Base-by-base conservation (phyloP, 495 filamentous ascomycete species). In the Parachaetomium inaequale region DNA sequence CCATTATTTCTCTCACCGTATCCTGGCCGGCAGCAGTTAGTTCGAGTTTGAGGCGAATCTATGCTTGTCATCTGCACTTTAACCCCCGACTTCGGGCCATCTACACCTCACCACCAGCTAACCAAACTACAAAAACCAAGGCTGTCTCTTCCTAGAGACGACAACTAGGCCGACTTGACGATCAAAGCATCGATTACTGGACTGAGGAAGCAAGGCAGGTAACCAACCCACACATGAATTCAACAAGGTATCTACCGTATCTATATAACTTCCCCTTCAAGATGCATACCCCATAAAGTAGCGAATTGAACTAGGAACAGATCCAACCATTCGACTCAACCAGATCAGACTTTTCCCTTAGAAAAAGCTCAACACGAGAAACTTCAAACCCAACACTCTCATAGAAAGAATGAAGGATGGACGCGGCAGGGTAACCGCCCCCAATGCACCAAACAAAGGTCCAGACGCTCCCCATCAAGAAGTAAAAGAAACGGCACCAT, bases 171-270 rank as follows among this genome's bases (percentile, higher is more conserved):
- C 34, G 10, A 40, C 12, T 40, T 15, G 12, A 36, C 34, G 14
- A 10, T 10, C 14, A 40, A 17, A 2, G 6, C 12, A 40, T 40
- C 14, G 1, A 40, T 40, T 15, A n/a, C n/a, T n/a, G n/a, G n/a
- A n/a, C n/a, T n/a, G n/a, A n/a, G n/a, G n/a, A n/a, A n/a, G n/a
- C n/a, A n/a, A n/a, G n/a, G 36, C 17, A 15, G 5, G 36, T 17
- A 40, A 40, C 36, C 36, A 40, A 40, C 14, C 14, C 36, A 23
- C 8, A 14, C 6, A 19, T 55, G 14, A 55, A 42, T 28, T 38
- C 34, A 40, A 26, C 23, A 40, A 55, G 32, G 32, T 42, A 55
- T 55, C 52, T 53, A 53, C 17, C 36, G n/a, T 25, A 47, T 52
- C 14, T 50, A 28, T 31, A 1, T 52, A n/a, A 52, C 5, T 32